These are phyloP conservation scores for Penicillium samsonianum DNA, from an alignment of 495 filamentous ascomycete genomes.

Conservation along the genomic window DNA sequence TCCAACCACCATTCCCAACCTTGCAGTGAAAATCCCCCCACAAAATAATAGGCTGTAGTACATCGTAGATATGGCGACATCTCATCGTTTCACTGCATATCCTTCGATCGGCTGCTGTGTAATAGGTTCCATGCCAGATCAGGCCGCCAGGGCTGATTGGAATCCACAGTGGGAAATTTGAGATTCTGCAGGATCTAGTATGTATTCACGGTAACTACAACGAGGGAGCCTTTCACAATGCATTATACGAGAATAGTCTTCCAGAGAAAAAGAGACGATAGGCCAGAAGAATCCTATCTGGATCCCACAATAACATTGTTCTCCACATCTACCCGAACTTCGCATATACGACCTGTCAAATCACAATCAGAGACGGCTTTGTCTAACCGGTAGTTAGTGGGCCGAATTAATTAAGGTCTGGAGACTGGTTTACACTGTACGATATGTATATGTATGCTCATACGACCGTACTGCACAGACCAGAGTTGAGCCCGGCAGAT, in stretches of 20 bases:
- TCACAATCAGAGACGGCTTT: not conserved
- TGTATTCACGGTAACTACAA: not conserved
- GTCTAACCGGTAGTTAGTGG: conserved; percentile 1
- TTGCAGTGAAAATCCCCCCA: conserved; percentile 1
- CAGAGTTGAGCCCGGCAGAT: not conserved
- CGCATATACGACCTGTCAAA: conserved; percentile 1
- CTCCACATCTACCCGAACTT: not conserved
- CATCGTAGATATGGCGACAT: not conserved
- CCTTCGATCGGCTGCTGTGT: not conserved
- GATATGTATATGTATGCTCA: not conserved
- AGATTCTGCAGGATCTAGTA: not conserved
- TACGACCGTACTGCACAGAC: conserved; percentile 6
- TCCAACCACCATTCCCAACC: not conserved
- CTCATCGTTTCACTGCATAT: not conserved
- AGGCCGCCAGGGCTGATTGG: not conserved
- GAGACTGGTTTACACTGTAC: not conserved
- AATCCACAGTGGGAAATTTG: not conserved
- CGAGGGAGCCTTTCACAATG: not conserved
- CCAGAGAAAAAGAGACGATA: not conserved
- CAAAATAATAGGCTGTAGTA: not conserved
- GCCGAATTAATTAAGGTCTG: conserved; percentile 5
- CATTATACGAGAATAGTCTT: not conserved
- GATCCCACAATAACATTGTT: conserved; percentile 1
- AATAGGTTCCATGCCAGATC: not conserved
- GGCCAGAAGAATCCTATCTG: not conserved